These are phyloP conservation scores for Hanseniaspora singularis DNA, from an alignment of 805 yeast genomes.

Conservation along the genomic window DNA sequence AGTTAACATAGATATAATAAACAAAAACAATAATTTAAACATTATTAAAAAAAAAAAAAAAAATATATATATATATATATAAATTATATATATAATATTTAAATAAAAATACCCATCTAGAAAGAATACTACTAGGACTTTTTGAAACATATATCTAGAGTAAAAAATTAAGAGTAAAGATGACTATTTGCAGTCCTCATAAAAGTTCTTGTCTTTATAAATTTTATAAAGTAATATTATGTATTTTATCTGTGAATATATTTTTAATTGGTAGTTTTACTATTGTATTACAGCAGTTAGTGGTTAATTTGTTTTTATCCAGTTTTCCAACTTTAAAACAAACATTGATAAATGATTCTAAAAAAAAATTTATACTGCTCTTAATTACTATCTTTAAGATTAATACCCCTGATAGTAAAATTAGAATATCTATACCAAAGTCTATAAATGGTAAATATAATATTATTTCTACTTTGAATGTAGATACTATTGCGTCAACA, in stretches of 20 bases:
- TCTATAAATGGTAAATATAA: conserved; percentile 14
- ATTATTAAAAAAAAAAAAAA: no score
- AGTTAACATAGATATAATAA: no score
- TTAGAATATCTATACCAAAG: conserved; percentile 40
- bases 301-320: conserved; percentile 29
- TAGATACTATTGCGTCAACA: conserved; percentile 18
- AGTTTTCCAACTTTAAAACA: conserved; percentile 30
- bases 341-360: conserved; percentile 41
- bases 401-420: conserved; percentile 38
- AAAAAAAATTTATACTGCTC: conserved; percentile 44
- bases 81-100: no score
- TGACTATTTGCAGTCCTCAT: no score
- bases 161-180: no score
- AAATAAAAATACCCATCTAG: no score
- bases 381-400: conserved; percentile 40
- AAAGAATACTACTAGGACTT: no score
- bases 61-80: no score
- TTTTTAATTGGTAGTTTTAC: conserved; percentile 33
- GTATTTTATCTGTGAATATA: conserved; percentile 20
- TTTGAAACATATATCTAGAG: no score
- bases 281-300: conserved; percentile 37
- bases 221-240: conserved; percentile 17
- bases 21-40: no score
- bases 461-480: conserved; percentile 19
- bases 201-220: no score